A percentile compares a stretch with the other conserved stretches of the same genome.
phyloP scores from a whole-genome alignment of 108 stramenopile species.

The Asterionellopsis glacialis region DNA sequence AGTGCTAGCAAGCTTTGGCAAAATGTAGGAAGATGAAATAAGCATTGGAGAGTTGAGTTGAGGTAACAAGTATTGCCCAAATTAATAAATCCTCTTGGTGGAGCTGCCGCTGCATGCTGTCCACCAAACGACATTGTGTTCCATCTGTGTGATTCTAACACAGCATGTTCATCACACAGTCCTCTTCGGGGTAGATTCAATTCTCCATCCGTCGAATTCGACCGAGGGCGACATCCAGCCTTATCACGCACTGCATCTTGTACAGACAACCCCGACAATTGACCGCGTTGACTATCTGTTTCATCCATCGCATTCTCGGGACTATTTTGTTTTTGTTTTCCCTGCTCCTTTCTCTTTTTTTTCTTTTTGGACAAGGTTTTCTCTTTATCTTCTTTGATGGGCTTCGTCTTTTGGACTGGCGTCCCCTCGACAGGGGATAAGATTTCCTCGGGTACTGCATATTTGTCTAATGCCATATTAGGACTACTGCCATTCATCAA shows the following conservation, averaged over 20 bases:
- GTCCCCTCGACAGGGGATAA: too few relatives aligned
- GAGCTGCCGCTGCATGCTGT: not conserved
- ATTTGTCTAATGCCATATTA: too few relatives aligned
- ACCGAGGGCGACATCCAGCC: slow-evolving; percentile 60
- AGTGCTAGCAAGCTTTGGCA: slow-evolving; percentile 65
- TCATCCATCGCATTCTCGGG: not conserved
- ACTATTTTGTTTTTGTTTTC: not conserved
- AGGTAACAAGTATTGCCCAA: slow-evolving; percentile 97
- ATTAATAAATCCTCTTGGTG: slow-evolving; percentile 81
- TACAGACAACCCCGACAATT: slow-evolving; percentile 54
- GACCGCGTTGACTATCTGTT: slow-evolving; percentile 11
- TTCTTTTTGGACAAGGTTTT: too few relatives aligned
- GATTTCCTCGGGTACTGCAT: too few relatives aligned
- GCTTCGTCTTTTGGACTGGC: too few relatives aligned
- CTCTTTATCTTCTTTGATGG: too few relatives aligned
- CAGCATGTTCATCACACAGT: slow-evolving; percentile 71
- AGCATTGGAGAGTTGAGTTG: slow-evolving; percentile 92
- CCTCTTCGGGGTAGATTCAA: slow-evolving; percentile 74
- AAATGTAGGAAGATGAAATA: slow-evolving; percentile 84
- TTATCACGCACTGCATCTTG: slow-evolving; percentile 71
- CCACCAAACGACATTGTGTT: slow-evolving; percentile 1
- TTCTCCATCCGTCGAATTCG: slow-evolving; percentile 79
- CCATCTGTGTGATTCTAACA: slow-evolving; percentile 62
- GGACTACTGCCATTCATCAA: not conserved
- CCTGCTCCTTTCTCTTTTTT: too few relatives aligned